Base-by-base conservation (phyloP, 257 asterid genomes). In the Nicotiana sylvestris region DNA sequence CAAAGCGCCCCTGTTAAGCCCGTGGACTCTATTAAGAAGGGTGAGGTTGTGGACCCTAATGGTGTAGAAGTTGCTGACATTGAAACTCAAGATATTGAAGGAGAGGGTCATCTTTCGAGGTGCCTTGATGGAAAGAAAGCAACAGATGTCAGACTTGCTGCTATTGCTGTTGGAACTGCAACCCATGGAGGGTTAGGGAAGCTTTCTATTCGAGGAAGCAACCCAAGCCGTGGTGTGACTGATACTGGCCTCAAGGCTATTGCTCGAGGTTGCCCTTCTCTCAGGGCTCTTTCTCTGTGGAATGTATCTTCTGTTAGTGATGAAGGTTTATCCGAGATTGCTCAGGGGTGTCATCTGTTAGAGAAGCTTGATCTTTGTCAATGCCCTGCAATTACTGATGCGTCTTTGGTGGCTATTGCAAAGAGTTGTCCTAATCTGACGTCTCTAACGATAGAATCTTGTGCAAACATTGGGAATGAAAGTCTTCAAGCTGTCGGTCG, bases 101-200 rank as follows among this genome's bases (percentile, higher is more conserved):
- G 87, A 32, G 87, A 82, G 49, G 98, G 97, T 60, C 85, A 83
- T 85, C 98, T 96, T 35, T 89, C 98, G 2, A 88, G 98, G 88
- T 89, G 90, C 87, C 88, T 94, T 86, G 98, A 93, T 84, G 99
- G 98, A 11, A 96, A 90, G 85, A 92, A 91, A 85, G 98, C 98
- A 57, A 90, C 94, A 6, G 98, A 94, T 87, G 92, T 93, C 62
- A 91, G 97, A 89, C 86, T 96, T 68, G 98, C 98, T 66, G 95
- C 99, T 35, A 87, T 96, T 84, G 88, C 99, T 77, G 92, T 94
- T 62, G 98, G 98, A 65, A 91, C 93, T 4, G 88, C 90, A 62
- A 83, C 85, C 46, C 93, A 93, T 65, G 99, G 99, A 81, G 98
- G 98, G 81, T 84, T 96, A 83, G 98, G 98, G 18, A 94, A 96